Evolutionary conservation across 2,329 filamentous ascomycete species (phyloP), one percentile per base, ranked within the genome.

Genomic region (Herpotrichia juniperi): DNA sequence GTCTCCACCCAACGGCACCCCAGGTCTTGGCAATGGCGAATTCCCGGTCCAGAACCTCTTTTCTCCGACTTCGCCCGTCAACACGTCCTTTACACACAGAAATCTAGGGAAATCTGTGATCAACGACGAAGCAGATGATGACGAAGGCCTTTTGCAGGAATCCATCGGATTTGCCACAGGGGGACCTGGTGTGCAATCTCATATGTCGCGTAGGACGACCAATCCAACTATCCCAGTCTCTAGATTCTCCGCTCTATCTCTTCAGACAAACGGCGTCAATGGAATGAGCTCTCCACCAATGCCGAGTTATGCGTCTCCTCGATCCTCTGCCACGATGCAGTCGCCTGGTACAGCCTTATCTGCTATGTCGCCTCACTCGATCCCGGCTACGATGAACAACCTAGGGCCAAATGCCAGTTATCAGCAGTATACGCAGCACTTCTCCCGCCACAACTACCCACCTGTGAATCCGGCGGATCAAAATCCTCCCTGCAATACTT

Each of bases 401-500:
- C 74, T 77, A 53, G 75, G 74, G 6, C 71, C 77, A 12, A 81
- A 79, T 47, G 76, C 79, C 40, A 62, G 78, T 51, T 88, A 82
- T 63, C 82, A 83, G 58, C 79, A 84, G 58, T 79, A 79, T 31
- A 80, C 77, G 48, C 78, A 81, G 59, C 81, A 84, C 53, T 89
- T 83, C 61, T 80, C 78, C 57, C 82, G 80, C 65, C 85, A 86
- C 57, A 88, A 87, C 54, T 90, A 91, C 56, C 93, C 93, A 12
- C 89, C 93, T 0, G 90, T 91, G 54, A 97, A 97, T 62, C 93
- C 93, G 0, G 93, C 93, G 11, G 93, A 99, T 68, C 90, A 97
- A 74, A 97, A 97, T 64, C 93, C 93, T 1, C 94, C 94, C 0
- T 97, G 94, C 82, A 97, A 99, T 70, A 99, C 94, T 0, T 81